Percentiles rank a stretch among this genome's conserved stretches.
Conservation (phyloP, 2,329 filamentous ascomycete species). For the Cladosporium sp. region DNA sequence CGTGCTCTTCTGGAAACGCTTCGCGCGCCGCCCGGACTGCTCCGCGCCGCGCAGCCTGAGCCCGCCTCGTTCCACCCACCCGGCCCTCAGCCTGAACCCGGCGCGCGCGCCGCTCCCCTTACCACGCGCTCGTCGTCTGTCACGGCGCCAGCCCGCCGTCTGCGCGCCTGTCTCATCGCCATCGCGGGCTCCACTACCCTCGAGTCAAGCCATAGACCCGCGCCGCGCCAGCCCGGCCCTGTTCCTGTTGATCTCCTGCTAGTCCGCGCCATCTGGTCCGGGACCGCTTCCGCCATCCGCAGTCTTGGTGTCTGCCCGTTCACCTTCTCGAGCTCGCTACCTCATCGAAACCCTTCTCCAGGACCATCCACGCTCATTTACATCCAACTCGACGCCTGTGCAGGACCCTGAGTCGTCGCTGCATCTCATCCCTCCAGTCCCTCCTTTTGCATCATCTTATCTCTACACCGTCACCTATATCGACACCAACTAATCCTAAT, state of each 20-base stretch:
- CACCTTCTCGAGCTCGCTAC: conserved; percentile 17
- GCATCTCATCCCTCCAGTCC: conserved; percentile 11
- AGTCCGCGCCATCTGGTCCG: conserved; percentile 26
- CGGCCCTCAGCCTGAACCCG: conserved; percentile 4
- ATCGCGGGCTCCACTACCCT: conserved; percentile 22
- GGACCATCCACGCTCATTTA: conserved; percentile 28
- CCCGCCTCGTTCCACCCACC: conserved; percentile 9
- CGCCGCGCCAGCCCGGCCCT: conserved; percentile 26
- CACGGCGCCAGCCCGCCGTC: background rate
- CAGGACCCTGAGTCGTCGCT: conserved; percentile 24
- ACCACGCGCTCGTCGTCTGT: background rate
- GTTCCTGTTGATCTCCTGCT: conserved; percentile 27
- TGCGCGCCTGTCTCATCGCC: conserved; percentile 25
- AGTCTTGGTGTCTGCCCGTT: conserved; percentile 22
- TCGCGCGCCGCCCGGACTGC: conserved; percentile 1
- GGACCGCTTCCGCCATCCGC: conserved; percentile 26
- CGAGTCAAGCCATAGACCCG: conserved; percentile 21
- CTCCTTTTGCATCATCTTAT: conserved; percentile 16
- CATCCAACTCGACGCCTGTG: conserved; percentile 28
- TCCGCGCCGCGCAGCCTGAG: background rate
- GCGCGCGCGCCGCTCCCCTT: background rate
- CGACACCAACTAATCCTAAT: conserved; percentile 24
- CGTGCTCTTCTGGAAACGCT: conserved; percentile 4
- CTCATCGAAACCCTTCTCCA: conserved; percentile 23
- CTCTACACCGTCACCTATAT: conserved; percentile 17